Evolutionary conservation across 257 asterid genomes (phyloP), one percentile per base, ranked within the genome.

Genomic region (Petunia secreta): DNA sequence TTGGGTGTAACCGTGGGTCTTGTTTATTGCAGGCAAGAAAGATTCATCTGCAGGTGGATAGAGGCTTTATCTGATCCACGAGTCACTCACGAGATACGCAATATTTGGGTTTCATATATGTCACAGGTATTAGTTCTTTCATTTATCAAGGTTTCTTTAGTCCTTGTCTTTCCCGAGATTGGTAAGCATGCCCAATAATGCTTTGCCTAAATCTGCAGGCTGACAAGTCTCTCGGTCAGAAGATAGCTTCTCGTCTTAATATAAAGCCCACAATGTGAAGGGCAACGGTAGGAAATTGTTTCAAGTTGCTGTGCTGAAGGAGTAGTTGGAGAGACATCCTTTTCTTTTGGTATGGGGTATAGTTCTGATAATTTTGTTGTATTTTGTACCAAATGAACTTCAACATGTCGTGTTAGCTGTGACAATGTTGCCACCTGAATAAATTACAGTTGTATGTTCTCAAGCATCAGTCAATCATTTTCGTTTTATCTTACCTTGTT

Each of bases 1-100:
- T 43, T 43, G 13, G 52, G 43, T 69, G 8, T 44, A 43, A 13
- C 34, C 59, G 8, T 52, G 13, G 2, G 62, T 16, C 41, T 64
- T 63, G 5, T 63, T 25, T 63, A 3, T 15, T 14, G 52, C 43
- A 81, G 84, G 77, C 80, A 63, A 81, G 84, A 81, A 8, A 53
- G 80, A 65, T 81, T 57, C n/a, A 9, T 57, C 53, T 36, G 14
- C 77, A 44, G 84, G 37, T 75, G 77, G 6, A 40, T 81, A 54
- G 74, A 75, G 44, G 14, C 80, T 65, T 15, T 81, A 60, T 81
- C 80, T n/a, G 34, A 6, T 9, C 57, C 62, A 25, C 63, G 66
- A 50, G 75, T 81, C 65, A 75, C 77, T 59, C 66, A 53, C 25
- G 84, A 53, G 55, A 75, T 41, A 54, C 80, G 46, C 76, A 81